Evolutionary conservation across 257 asterid species (phyloP), one percentile per base, ranked within the genome.

Genomic region (Fraxinus excelsior): DNA sequence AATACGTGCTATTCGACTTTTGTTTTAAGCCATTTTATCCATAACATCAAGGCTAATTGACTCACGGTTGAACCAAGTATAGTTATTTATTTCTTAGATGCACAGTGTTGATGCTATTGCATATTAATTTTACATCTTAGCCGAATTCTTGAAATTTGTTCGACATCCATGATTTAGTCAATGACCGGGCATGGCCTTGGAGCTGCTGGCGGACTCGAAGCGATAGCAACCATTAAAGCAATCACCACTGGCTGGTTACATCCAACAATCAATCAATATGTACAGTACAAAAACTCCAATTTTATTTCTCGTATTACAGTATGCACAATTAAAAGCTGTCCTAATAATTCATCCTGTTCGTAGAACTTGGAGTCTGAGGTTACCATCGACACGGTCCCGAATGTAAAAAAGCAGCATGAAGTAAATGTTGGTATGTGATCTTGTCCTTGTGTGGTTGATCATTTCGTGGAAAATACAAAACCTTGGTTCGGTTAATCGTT

Each of bases 341-440:
- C 32, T 70, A 8, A 44, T 40, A n/a, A 70, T 70, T 26, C 2
- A 18, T 34, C 26, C 67, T 21, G 7, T 40, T 31, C 28, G 76
- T 78, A 82, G 87, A 82, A 87, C 34, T 74, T 85, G 82, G 91
- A 87, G 60, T 53, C 80, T 0, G 80, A 56, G 4, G 91, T 87
- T 72, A 80, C 83, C 2, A 77, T 87, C 16, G 89, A 87, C 78
- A 88, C 90, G 1, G 91, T 92, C 75, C 91, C 96, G 29, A 92
- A 92, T 70, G 89, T 86, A 73, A 92, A 92, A 86, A 86, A 91
- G 70, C 89, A 84, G 71, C 94, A 91, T 29, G 83, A 88, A 80
- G 83, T 91, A 35, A 88, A 92, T 37, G 87, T 92, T 56, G 96
- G 96, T 91, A 85, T n/a, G 90, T 74, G 32, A 8, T 72, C 46